phyloP scores from a whole-genome alignment of 805 yeast genomes.

The Saturnispora gosingensis region DNA sequence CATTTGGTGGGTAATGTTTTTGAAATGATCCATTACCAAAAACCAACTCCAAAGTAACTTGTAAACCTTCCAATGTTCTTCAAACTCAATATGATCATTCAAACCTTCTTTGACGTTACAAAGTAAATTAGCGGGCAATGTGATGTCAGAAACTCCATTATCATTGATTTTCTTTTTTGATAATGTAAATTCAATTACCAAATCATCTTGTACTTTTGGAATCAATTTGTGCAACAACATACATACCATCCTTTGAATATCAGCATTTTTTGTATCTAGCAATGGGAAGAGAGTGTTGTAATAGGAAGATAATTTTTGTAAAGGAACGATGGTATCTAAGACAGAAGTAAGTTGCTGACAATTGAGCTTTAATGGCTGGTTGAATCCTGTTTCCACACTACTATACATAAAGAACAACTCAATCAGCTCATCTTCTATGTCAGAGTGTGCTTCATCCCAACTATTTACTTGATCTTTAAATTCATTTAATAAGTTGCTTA shows the following conservation, averaged over 20 bases:
- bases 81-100: constrained; percentile 31
- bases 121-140: constrained; percentile 36
- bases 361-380: constrained; percentile 28
- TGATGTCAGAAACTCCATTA: constrained; percentile 25
- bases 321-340: constrained; percentile 20
- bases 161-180: constrained; percentile 30
- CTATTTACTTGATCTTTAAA: constrained; percentile 23
- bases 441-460: constrained; percentile 29
- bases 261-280: constrained; percentile 20
- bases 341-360: constrained; percentile 26
- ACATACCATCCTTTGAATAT: constrained; percentile 37
- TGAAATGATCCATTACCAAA: constrained; percentile 51
- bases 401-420: constrained; percentile 29
- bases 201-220: constrained; percentile 42
- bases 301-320: constrained; percentile 25
- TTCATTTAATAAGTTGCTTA: constrained; percentile 28
- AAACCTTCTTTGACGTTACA: constrained; percentile 24
- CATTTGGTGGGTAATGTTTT: constrained; percentile 54
- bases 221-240: constrained; percentile 33
- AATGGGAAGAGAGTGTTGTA: constrained; percentile 30
- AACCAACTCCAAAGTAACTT: constrained; percentile 62
- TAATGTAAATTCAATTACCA: constrained; percentile 54
- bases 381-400: constrained; percentile 2
- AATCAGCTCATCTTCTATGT: constrained; percentile 34
- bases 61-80: constrained; percentile 29